Percentiles rank a stretch among this genome's conserved stretches.
phyloP scores from a whole-genome alignment of 2,329 filamentous ascomycete species.

The Diaporthe sp. region DNA sequence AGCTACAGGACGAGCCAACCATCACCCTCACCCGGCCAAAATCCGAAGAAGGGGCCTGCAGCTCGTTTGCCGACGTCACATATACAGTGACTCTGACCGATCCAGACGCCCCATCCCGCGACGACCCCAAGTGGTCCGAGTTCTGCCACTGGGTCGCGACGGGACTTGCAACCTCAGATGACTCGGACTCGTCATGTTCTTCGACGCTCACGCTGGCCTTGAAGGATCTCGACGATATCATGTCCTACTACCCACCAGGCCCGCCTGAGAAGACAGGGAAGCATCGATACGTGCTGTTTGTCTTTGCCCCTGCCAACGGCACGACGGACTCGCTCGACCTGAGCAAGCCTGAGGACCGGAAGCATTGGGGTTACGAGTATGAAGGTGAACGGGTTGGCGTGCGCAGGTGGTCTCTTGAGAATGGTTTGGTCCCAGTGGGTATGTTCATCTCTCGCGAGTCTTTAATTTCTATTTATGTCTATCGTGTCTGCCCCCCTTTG shows the following conservation, averaged over 20 bases:
- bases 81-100: constrained; percentile 55
- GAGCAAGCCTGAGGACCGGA: constrained; percentile 51
- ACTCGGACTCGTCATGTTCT: constrained; percentile 38
- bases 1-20: constrained; percentile 50
- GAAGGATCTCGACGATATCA: constrained; percentile 48
- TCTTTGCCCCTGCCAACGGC: constrained; percentile 54
- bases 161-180: constrained; percentile 44
- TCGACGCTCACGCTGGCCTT: constrained; percentile 10
- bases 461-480: neutral
- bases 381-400: constrained; percentile 53
- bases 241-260: constrained; percentile 56
- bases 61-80: constrained; percentile 39
- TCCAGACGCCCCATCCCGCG: constrained; percentile 57
- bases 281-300: constrained; percentile 58
- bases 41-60: constrained; percentile 29
- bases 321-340: constrained; percentile 51
- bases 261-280: constrained; percentile 57
- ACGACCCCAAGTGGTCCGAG: constrained; percentile 59
- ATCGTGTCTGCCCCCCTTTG: neutral
- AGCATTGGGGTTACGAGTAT: constrained; percentile 55
- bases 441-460: constrained; percentile 40
- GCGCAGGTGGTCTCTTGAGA: constrained; percentile 54
- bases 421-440: constrained; percentile 57
- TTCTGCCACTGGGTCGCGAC: constrained; percentile 61
- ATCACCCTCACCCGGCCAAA: constrained; percentile 47